Base-by-base conservation (phyloP, 139 green algal genomes). In the Chlorella sp. region DNA sequence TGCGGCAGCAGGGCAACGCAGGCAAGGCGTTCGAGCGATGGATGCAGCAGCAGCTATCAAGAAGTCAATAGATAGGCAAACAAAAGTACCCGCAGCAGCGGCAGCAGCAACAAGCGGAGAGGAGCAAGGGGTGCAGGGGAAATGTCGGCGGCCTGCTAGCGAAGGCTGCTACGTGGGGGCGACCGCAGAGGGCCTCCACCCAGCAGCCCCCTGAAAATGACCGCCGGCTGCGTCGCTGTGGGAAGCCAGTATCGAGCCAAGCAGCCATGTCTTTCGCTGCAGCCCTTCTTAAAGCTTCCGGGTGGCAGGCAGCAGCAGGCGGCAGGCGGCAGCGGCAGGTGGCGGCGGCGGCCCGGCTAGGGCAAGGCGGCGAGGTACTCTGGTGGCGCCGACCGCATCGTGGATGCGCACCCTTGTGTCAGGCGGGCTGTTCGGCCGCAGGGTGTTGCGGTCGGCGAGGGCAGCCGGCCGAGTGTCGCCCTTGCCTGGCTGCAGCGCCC, bases 251-350 rank as follows among this genome's bases (percentile, higher is more conserved):
- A 81, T 81, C 74, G 30, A 70, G 74, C 55, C 4, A 9, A 16
- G 41, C 56, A 60, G 51, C 44, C 25, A n/a, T 39, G 28, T 60
- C 39, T 32, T 28, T n/a, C 44, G 56, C 56, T 75, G 30, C 30
- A 30, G 74, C 74, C 74, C 74, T 81, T 81, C 74, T 81, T 81
- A 56, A 15, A 75, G 74, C 74, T 81, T 81, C 74, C 74, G 17
- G n/a, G 38, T 47, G 12, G 44, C 28, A 80, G 44, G 69, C 32
- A 18, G 34, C 13, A 6, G 18, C 69, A 56, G 34, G 36, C 69
- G 36, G 69, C 69, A 23, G 69, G 34, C 69, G 21, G 69, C 68
- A 15, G 69, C 69, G 18, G 69, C 21, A 28, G 32, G 32, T 32
- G 18, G 68, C 68, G 68, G 69, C 17, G 60, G 60, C 26, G 60